These are phyloP conservation scores for Suhomyces faveliae DNA, from an alignment of 805 yeast genomes.

Conservation along the genomic window DNA sequence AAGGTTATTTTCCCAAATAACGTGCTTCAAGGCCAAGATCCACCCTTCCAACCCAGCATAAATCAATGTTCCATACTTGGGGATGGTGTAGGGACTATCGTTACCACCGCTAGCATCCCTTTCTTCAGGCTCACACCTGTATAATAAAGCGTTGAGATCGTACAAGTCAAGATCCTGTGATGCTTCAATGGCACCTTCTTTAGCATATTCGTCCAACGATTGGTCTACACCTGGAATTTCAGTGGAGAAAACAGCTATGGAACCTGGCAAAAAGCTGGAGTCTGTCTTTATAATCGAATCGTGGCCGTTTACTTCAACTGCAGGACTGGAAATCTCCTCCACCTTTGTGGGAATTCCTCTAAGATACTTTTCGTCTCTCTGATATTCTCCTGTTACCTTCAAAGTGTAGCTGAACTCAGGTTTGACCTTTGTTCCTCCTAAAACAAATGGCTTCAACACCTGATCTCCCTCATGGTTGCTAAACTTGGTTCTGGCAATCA, in stretches of 20 bases:
- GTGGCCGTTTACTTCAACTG: slow-evolving; percentile 36
- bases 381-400: slow-evolving; percentile 49
- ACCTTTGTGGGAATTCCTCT: slow-evolving; percentile 68
- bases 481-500: slow-evolving; percentile 86
- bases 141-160: slow-evolving; percentile 74
- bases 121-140: slow-evolving; percentile 84
- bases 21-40: slow-evolving; percentile 62
- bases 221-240: slow-evolving; percentile 63
- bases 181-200: slow-evolving; percentile 75
- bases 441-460: slow-evolving; percentile 51
- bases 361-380: slow-evolving; percentile 41
- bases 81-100: slow-evolving; percentile 73
- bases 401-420: slow-evolving; percentile 59
- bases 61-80: slow-evolving; percentile 67
- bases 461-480: slow-evolving; percentile 45
- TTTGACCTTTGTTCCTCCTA: slow-evolving; percentile 60
- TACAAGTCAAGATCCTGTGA: slow-evolving; percentile 57
- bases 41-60: slow-evolving; percentile 96
- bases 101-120: slow-evolving; percentile 71
- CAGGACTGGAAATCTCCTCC: slow-evolving; percentile 50
- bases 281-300: slow-evolving; percentile 59
- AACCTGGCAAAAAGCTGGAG: slow-evolving; percentile 76
- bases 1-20: slow-evolving; percentile 68
- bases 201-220: slow-evolving; percentile 62
- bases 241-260: slow-evolving; percentile 81